Percentiles rank a stretch among this genome's conserved stretches.
Evolutionary conservation across 345 rosid genomes (phyloP).

Genomic region (Pugionium dolabratum): DNA sequence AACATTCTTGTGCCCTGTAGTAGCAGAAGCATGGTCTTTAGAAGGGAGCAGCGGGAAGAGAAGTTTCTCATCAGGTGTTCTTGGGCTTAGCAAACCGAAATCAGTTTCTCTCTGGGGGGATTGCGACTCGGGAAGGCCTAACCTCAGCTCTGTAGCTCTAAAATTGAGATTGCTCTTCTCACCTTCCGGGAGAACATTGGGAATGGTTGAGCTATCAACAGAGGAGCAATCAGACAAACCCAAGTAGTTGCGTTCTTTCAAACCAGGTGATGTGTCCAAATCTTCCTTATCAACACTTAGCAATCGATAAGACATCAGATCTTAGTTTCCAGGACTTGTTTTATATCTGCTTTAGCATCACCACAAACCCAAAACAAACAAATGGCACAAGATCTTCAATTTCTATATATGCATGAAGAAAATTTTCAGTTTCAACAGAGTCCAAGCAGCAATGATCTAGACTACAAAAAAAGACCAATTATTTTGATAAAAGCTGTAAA

Average conservation of each 20-base stretch:
- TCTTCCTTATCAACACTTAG: slow-evolving; percentile 58
- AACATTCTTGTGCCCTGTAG: slow-evolving; percentile 51
- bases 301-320: slow-evolving; percentile 64
- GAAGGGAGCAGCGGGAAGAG: slow-evolving; percentile 74
- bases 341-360: slow-evolving; percentile 32
- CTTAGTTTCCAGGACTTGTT: slow-evolving; percentile 15
- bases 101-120: slow-evolving; percentile 65
- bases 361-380: background rate
- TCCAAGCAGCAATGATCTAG: background rate
- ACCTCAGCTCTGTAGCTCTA: slow-evolving; percentile 82
- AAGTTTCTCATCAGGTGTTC: slow-evolving; percentile 66
- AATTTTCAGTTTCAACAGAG: slow-evolving; percentile 10
- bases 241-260: slow-evolving; percentile 76
- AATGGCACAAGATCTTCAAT: background rate
- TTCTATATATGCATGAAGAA: slow-evolving; percentile 16
- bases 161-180: slow-evolving; percentile 59
- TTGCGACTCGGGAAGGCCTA: slow-evolving; percentile 82
- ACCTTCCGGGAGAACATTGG: slow-evolving; percentile 45
- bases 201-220: slow-evolving; percentile 66
- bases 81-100: slow-evolving; percentile 47
- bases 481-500: too few species aligned
- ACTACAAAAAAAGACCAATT: too few species aligned
- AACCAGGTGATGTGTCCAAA: slow-evolving; percentile 48
- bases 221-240: slow-evolving; percentile 78
- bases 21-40: slow-evolving; percentile 51